Conservation (phyloP, 192 early-diverging fungal genomes). For the Geranomyces variabilis region DNA sequence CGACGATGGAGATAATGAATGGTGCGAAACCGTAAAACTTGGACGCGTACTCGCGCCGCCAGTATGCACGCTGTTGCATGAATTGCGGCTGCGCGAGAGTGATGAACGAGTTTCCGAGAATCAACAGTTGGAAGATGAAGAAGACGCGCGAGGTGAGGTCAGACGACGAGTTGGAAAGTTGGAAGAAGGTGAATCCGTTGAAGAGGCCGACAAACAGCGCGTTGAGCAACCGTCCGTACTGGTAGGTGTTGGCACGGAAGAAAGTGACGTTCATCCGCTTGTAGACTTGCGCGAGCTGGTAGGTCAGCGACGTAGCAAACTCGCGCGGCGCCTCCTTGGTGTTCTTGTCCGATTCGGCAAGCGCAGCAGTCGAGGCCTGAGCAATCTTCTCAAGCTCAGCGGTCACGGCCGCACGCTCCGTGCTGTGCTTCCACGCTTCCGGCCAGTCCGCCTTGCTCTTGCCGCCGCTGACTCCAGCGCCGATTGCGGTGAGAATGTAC, state of each 20-base stretch:
- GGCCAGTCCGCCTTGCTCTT: conserved; percentile 64
- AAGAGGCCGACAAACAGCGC: conserved; percentile 58
- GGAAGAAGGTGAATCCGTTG: conserved; percentile 75
- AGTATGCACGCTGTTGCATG: conserved; percentile 61
- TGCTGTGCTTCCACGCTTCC: conserved; percentile 69
- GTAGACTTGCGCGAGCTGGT: conserved; percentile 64
- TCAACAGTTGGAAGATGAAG: conserved; percentile 50
- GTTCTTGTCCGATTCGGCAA: conserved; percentile 41
- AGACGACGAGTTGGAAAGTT: conserved; percentile 39
- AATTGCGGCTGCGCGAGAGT: conserved; percentile 69
- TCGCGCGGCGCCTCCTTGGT: conserved; percentile 34
- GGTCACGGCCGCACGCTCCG: conserved; percentile 38
- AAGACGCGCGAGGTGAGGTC: conserved; percentile 68
- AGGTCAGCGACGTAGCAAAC: conserved; percentile 34
- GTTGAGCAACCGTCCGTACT: conserved; percentile 65
- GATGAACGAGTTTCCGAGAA: conserved; percentile 62
- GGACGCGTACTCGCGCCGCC: conserved; percentile 63
- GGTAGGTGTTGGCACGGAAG: conserved; percentile 76
- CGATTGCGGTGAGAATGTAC: conserved; percentile 81
- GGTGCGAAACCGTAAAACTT: conserved; percentile 69
- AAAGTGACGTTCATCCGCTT: conserved; percentile 65
- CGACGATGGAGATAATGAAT: conserved; percentile 61
- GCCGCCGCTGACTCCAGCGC: conserved; percentile 53
- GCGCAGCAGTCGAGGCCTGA: neutral
- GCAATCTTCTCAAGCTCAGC: conserved; percentile 13